Base-by-base conservation (phyloP, 2,329 filamentous ascomycete genomes). In the Rosellinia necatrix region DNA sequence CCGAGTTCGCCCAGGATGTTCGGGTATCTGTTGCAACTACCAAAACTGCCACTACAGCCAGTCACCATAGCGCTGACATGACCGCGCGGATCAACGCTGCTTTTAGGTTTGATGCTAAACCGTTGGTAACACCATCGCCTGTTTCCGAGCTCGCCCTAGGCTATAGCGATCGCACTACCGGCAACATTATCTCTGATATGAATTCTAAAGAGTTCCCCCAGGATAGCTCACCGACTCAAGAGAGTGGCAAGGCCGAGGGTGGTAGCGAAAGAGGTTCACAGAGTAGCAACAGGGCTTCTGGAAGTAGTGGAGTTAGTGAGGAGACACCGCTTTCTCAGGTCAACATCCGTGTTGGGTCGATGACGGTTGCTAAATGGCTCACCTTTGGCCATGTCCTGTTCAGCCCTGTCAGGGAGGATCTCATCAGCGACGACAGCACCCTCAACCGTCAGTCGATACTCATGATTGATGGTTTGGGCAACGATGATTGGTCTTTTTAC, bases 341-440 rank as follows among this genome's bases (percentile, higher is more conserved):
- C 59, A 91, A 92, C 66, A 80, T 94, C 19, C 82, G 90, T 2
- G 86, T 91, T 13, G 90, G 88, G 4, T 91, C 90, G 2, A 86
- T 94, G 78, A 92, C 90, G 58, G 90, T 92, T 21, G 92, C 88
- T 78, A 92, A 92, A 68, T 94, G 90, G 90, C 81, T 94, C 21
- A 91, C 88, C 0, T 93, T 93, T 69, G 90, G 90, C 1, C 87
- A 91, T 64, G 89, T 93, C 0, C 78, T 94, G 3, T 92, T 94
- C 74, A 92, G 89, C 64, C 90, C 91, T 9, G 85, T 89, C 4
- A 84, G 90, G 22, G 87, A 90, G 41, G 86, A 91, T 62, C 79
- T 92, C 19, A 74, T 83, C 34, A 75, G 82, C 15, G 75, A 80
- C 0, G 78, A 73, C 13, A 76, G 73, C 49, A 75, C 71, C 12